A percentile compares a stretch with the other conserved stretches of the same genome.
phyloP scores from a whole-genome alignment of 345 rosid species.

The Gossypium stocksii region DNA sequence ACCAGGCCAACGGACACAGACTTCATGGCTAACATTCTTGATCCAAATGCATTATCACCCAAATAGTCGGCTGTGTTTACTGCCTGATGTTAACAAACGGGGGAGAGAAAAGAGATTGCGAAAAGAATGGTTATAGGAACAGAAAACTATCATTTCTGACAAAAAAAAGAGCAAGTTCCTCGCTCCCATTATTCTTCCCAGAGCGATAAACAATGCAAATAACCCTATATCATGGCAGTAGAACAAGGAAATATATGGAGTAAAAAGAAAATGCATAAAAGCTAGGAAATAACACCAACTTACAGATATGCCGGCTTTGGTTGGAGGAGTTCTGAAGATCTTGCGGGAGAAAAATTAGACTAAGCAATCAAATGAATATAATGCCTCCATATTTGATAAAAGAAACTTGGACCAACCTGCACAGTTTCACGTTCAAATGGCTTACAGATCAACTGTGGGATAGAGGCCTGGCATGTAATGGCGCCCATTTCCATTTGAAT shows the following conservation, averaged over 20 bases:
- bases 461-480: slow-evolving; percentile 41
- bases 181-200: slow-evolving; percentile 24
- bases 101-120: not conserved
- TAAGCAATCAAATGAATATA: slow-evolving; percentile 21
- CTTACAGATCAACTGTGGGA: slow-evolving; percentile 36
- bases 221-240: slow-evolving; percentile 23
- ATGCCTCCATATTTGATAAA: not conserved
- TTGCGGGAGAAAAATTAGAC: not conserved
- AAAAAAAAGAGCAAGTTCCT: slow-evolving; percentile 14
- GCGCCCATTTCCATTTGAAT: slow-evolving; percentile 56
- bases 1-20: not conserved
- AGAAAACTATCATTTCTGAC: slow-evolving; percentile 1
- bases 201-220: slow-evolving; percentile 29
- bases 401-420: not conserved
- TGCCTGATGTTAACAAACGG: not conserved
- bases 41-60: not conserved
- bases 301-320: slow-evolving; percentile 1
- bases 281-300: not conserved
- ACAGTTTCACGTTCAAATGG: slow-evolving; percentile 4
- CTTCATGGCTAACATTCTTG: not conserved
- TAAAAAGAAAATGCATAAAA: slow-evolving; percentile 1
- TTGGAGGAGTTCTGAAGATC: slow-evolving; percentile 10
- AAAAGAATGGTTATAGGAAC: not conserved
- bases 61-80: not conserved
- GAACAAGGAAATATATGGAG: slow-evolving; percentile 3